Percentiles rank a stretch among this genome's conserved stretches.
Evolutionary conservation across 2,329 filamentous ascomycete genomes (phyloP).

Genomic region (Sphaerulina musiva): DNA sequence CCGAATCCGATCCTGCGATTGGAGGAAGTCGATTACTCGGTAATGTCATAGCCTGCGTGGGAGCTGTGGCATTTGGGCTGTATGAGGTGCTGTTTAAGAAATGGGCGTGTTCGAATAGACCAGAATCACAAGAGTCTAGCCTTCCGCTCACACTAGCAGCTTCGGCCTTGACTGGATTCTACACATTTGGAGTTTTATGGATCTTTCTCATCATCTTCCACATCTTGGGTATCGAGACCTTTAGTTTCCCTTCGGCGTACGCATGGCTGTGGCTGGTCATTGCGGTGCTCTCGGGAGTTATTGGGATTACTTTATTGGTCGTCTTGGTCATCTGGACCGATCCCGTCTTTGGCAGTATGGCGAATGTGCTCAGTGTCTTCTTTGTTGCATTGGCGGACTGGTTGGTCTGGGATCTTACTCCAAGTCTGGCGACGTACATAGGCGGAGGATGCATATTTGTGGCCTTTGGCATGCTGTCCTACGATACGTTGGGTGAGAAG

Average conservation of each 20-base stretch:
- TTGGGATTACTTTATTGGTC: constrained; percentile 29
- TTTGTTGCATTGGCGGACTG: constrained; percentile 33
- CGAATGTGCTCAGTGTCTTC: constrained; percentile 32
- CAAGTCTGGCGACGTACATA: constrained; percentile 29
- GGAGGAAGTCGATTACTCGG: constrained; percentile 28
- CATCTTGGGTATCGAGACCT: constrained; percentile 28
- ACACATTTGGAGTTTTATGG: constrained; percentile 30
- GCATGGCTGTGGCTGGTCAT: constrained; percentile 28
- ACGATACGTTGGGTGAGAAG: constrained; percentile 27
- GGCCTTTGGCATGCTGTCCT: constrained; percentile 29
- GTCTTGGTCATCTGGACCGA: constrained; percentile 33
- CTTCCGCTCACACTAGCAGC: constrained; percentile 30
- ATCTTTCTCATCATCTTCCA: constrained; percentile 28
- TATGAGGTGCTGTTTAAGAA: constrained; percentile 35
- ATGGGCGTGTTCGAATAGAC: constrained; percentile 29
- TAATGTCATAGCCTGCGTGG: constrained; percentile 29
- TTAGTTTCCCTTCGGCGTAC: constrained; percentile 24
- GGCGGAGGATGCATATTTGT: constrained; percentile 30
- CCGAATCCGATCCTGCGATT: constrained; percentile 15
- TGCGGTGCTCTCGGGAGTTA: constrained; percentile 27
- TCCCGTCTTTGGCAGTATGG: constrained; percentile 32
- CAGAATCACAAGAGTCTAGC: constrained; percentile 23
- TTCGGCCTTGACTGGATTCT: constrained; percentile 30
- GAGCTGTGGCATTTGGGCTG: constrained; percentile 31
- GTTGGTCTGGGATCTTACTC: constrained; percentile 29